Evolutionary conservation across 1,284 basidiomycete genomes (phyloP).

Genomic region (Malassezia pachydermatis): DNA sequence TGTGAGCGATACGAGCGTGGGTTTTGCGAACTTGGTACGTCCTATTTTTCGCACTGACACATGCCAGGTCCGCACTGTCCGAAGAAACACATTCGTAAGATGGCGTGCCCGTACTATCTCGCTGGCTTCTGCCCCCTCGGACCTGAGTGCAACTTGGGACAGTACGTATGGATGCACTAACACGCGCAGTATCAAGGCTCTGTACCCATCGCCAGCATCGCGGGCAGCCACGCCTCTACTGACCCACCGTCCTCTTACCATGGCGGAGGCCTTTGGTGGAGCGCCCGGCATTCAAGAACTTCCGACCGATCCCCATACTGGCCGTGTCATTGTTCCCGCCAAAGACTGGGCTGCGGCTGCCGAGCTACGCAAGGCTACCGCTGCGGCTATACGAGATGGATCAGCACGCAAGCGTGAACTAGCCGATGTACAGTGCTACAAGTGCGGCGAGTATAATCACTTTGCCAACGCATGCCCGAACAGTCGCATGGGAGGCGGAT

Average conservation of each 20-base stretch:
- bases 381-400: conserved; percentile 13
- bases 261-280: conserved; percentile 39
- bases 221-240: conserved; percentile 36
- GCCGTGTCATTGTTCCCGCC: conserved; percentile 10
- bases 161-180: conserved; percentile 48
- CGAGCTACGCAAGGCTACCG: conserved; percentile 13
- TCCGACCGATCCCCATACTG: conserved; percentile 14
- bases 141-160: conserved; percentile 75
- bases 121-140: conserved; percentile 94
- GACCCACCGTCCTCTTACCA: conserved; percentile 39
- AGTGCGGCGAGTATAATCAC: conserved; percentile 43
- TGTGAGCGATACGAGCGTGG: conserved; percentile 92
- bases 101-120: conserved; percentile 80
- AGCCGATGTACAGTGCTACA: conserved; percentile 41
- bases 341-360: conserved; percentile 5
- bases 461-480: conserved; percentile 45
- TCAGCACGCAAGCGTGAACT: conserved; percentile 24
- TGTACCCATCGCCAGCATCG: conserved; percentile 35
- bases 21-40: conserved; percentile 58
- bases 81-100: conserved; percentile 80
- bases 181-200: conserved; percentile 34
- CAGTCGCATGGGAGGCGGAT: no score
- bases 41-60: neutral
- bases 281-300: conserved; percentile 14
- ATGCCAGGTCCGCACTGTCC: conserved; percentile 68